Percentiles rank a stretch among this genome's conserved stretches.
phyloP scores from a whole-genome alignment of 495 filamentous ascomycete species.

The Corynascus novoguineensis region DNA sequence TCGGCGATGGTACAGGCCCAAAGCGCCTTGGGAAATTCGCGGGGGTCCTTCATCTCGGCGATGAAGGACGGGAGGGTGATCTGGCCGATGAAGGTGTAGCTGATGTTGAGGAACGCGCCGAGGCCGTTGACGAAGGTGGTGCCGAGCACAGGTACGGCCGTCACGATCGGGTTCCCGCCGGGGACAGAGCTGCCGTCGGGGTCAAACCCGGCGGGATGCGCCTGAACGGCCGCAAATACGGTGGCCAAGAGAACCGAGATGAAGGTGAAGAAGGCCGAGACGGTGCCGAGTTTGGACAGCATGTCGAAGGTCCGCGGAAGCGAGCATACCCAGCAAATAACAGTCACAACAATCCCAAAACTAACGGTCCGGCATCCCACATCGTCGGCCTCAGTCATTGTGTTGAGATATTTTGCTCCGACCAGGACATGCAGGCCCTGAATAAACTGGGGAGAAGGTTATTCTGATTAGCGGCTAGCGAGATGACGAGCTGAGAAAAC shows the following conservation, averaged over 20 bases:
- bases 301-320: constrained; percentile 75
- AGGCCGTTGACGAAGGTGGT: constrained; percentile 74
- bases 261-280: constrained; percentile 79
- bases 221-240: constrained; percentile 69
- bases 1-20: constrained; percentile 84
- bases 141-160: constrained; percentile 57
- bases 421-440: constrained; percentile 68
- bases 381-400: constrained; percentile 54
- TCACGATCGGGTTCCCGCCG: constrained; percentile 56
- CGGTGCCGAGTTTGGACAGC: constrained; percentile 67
- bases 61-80: constrained; percentile 90
- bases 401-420: constrained; percentile 79
- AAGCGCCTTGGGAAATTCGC: constrained; percentile 83
- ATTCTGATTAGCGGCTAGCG: background rate
- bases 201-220: constrained; percentile 56
- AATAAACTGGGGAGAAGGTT: constrained; percentile 20
- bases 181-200: constrained; percentile 22
- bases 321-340: constrained; percentile 69
- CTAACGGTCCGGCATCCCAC: constrained; percentile 60
- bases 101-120: constrained; percentile 83
- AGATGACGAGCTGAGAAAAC: background rate
- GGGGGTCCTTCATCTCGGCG: constrained; percentile 82
- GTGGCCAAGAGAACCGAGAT: constrained; percentile 74
- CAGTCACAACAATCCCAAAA: constrained; percentile 62
- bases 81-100: constrained; percentile 89